Conservation (phyloP, 177 flowering plant genomes). For the Vitis hybrid region DNA sequence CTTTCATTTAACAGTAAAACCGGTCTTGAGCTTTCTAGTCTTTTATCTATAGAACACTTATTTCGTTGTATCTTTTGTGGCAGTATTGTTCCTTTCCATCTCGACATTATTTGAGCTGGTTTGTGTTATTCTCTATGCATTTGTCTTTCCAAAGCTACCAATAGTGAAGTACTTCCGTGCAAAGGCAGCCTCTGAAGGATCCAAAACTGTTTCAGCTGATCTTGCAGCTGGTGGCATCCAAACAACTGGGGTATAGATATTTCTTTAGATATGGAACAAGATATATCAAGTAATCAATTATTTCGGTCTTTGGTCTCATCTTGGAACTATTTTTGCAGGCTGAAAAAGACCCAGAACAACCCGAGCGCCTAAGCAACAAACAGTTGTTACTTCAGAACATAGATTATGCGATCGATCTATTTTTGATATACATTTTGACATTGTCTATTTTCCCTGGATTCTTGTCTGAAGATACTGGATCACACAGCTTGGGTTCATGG, state of each 20-base stretch:
- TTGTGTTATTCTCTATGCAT: conserved; percentile 62
- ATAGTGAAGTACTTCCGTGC: conserved; percentile 67
- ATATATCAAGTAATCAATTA: background rate
- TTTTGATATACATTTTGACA: conserved; percentile 43
- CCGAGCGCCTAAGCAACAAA: conserved; percentile 38
- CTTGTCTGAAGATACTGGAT: conserved; percentile 59
- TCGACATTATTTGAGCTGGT: conserved; percentile 51
- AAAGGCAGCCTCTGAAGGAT: conserved; percentile 76
- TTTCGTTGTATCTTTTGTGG: conserved; percentile 10
- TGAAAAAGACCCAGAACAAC: conserved; percentile 23
- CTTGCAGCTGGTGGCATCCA: conserved; percentile 73
- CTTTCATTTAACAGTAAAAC: background rate
- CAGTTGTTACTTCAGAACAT: conserved; percentile 38
- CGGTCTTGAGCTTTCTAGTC: no score
- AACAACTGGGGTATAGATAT: conserved; percentile 20
- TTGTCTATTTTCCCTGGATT: conserved; percentile 65
- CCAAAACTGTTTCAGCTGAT: conserved; percentile 68
- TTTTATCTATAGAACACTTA: background rate
- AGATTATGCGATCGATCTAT: conserved; percentile 45
- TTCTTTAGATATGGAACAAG: background rate
- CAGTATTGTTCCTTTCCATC: conserved; percentile 59
- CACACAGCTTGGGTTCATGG: conserved; percentile 55
- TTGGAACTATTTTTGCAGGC: conserved; percentile 19
- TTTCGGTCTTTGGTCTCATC: background rate
- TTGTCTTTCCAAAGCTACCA: conserved; percentile 60